phyloP scores from a whole-genome alignment of 2,329 filamentous ascomycete genomes.

The Claviceps fusiformis region DNA sequence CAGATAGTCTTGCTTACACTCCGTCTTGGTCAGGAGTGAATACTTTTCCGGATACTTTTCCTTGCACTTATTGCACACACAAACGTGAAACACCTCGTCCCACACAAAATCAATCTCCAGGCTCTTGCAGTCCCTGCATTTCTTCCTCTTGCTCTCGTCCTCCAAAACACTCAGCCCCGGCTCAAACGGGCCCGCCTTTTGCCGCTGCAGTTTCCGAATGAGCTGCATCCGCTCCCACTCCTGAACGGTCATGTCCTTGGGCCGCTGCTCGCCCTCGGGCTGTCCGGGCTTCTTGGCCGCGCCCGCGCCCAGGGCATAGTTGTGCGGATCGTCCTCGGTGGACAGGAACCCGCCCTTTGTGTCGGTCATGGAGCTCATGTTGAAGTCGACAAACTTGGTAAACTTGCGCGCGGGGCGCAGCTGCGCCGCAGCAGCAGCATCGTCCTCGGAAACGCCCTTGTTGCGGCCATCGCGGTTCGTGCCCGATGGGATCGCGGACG shows the following conservation, averaged over 20 bases:
- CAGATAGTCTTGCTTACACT: slow-evolving; percentile 89
- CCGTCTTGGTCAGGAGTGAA: slow-evolving; percentile 89
- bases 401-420: slow-evolving; percentile 69
- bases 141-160: slow-evolving; percentile 50
- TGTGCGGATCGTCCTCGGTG: slow-evolving; percentile 82
- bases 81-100: slow-evolving; percentile 68
- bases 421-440: slow-evolving; percentile 35
- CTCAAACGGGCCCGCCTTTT: slow-evolving; percentile 73
- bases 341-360: slow-evolving; percentile 92
- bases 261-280: slow-evolving; percentile 44
- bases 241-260: slow-evolving; percentile 73
- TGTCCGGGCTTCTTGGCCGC: slow-evolving; percentile 25
- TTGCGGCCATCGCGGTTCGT: slow-evolving; percentile 57
- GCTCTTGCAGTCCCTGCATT: slow-evolving; percentile 69
- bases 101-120: slow-evolving; percentile 92
- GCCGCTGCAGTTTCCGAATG: slow-evolving; percentile 55
- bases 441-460: slow-evolving; percentile 11
- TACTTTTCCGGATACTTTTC: slow-evolving; percentile 87
- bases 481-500: slow-evolving; percentile 27
- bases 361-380: slow-evolving; percentile 95
- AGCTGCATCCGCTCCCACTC: slow-evolving; percentile 85
- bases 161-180: slow-evolving; percentile 68
- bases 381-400: slow-evolving; percentile 90
- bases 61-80: slow-evolving; percentile 74
- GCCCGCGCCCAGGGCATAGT: slow-evolving; percentile 47